Conservation (phyloP, 768 basidiomycete species). For the Chiua virens region DNA sequence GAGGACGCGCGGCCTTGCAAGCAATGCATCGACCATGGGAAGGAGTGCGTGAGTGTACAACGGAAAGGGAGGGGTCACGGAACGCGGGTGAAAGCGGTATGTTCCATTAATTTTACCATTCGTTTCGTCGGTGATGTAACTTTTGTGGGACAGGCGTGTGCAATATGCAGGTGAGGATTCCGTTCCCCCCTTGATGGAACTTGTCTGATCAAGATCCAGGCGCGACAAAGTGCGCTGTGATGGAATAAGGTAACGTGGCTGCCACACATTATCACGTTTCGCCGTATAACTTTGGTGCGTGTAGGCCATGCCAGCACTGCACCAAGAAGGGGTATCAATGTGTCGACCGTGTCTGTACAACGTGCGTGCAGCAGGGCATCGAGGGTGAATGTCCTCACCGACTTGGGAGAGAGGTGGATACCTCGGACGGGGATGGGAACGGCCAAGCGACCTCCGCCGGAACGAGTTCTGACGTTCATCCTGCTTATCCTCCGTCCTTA, state of each 20-base stretch:
- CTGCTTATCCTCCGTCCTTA: conserved; percentile 15
- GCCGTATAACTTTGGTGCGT: conserved; percentile 8
- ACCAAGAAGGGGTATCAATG: conserved; percentile 52
- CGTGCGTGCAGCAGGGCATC: conserved; percentile 45
- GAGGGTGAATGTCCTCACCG: conserved; percentile 48
- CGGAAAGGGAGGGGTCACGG: conserved; percentile 58
- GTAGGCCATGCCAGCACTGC: conserved; percentile 52
- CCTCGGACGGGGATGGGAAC: conserved; percentile 25
- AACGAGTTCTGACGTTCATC: conserved; percentile 1
- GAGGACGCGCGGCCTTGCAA: conserved; percentile 60
- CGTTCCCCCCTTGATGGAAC: conserved; percentile 4
- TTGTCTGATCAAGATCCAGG: conserved; percentile 34
- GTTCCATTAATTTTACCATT: conserved; percentile 26
- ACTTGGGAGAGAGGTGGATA: conserved; percentile 19
- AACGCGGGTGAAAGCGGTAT: conserved; percentile 59
- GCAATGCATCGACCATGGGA: conserved; percentile 47
- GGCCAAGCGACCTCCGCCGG: conserved; percentile 7
- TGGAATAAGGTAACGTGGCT: conserved; percentile 46
- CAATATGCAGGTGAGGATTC: conserved; percentile 52
- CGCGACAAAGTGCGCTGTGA: conserved; percentile 65
- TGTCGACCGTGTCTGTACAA: conserved; percentile 46
- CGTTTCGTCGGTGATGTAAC: conserved; percentile 2
- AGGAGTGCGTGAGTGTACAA: conserved; percentile 48
- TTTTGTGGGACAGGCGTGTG: conserved; percentile 48
- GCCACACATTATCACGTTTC: conserved; percentile 1